Conservation (phyloP, 192 early-diverging fungal genomes). For the Cladochytrium replicatum region DNA sequence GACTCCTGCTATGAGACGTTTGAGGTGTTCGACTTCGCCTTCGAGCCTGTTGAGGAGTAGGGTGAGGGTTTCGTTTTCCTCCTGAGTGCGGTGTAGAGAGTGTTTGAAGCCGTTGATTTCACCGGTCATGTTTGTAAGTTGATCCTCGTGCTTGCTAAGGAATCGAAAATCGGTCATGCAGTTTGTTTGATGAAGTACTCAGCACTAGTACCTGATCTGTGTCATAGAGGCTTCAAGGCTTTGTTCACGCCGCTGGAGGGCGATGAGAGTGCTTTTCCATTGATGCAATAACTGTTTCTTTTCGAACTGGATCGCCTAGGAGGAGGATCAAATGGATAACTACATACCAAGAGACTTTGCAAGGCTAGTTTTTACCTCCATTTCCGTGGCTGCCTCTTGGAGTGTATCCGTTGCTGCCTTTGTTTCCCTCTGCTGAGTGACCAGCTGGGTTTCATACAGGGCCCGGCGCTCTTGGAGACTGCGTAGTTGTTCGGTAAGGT, state of each 20-base stretch:
- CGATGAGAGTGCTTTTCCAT: slow-evolving; percentile 50
- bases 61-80: slow-evolving; percentile 44
- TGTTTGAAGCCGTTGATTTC: slow-evolving; percentile 41
- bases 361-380: slow-evolving; percentile 32
- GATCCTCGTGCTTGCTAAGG: slow-evolving; percentile 37
- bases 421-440: slow-evolving; percentile 47
- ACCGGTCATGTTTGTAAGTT: slow-evolving; percentile 26
- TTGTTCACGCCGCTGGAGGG: slow-evolving; percentile 42
- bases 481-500: slow-evolving; percentile 42
- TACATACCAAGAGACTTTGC: not conserved
- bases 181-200: slow-evolving; percentile 30
- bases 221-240: slow-evolving; percentile 18
- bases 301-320: slow-evolving; percentile 48
- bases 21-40: slow-evolving; percentile 36
- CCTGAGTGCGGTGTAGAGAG: slow-evolving; percentile 31
- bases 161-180: not conserved
- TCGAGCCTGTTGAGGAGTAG: slow-evolving; percentile 42
- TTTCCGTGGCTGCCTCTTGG: slow-evolving; percentile 48
- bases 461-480: slow-evolving; percentile 43
- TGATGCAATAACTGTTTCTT: slow-evolving; percentile 50
- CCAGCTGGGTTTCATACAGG: slow-evolving; percentile 41
- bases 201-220: slow-evolving; percentile 9
- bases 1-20: slow-evolving; percentile 30
- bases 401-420: slow-evolving; percentile 44
- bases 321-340: slow-evolving; percentile 1